A percentile compares a stretch with the other conserved stretches of the same genome.
phyloP scores from a whole-genome alignment of 345 rosid genomes.

The rapeseed (Brassica napus) region Da-Ae NC_063436.1:9412001-9412500 shows the following conservation, averaged over 20 bases:
- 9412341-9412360: slow-evolving; percentile 16
- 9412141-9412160: background rate
- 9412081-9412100: slow-evolving; percentile 43
- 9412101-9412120: slow-evolving; percentile 33
- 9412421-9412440: slow-evolving; percentile 5
- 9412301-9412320: slow-evolving; percentile 40
- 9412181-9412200: slow-evolving; percentile 34
- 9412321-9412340: slow-evolving; percentile 7
- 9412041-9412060: slow-evolving; percentile 39
- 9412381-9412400: too few relatives aligned
- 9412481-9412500: background rate
- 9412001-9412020: slow-evolving; percentile 38
- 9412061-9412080: slow-evolving; percentile 34
- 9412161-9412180: slow-evolving; percentile 12
- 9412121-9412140: slow-evolving; percentile 14
- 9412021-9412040: slow-evolving; percentile 34
- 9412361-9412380: background rate
- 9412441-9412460: slow-evolving; percentile 26
- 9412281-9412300: slow-evolving; percentile 42
- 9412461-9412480: background rate
- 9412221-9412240: slow-evolving; percentile 8
- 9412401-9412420: too few relatives aligned
- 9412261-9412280: slow-evolving; percentile 37
- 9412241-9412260: slow-evolving; percentile 41
- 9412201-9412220: slow-evolving; percentile 4